Base-by-base conservation (phyloP, 768 basidiomycete species). In the Coprinopsis strossmayeri region DNA sequence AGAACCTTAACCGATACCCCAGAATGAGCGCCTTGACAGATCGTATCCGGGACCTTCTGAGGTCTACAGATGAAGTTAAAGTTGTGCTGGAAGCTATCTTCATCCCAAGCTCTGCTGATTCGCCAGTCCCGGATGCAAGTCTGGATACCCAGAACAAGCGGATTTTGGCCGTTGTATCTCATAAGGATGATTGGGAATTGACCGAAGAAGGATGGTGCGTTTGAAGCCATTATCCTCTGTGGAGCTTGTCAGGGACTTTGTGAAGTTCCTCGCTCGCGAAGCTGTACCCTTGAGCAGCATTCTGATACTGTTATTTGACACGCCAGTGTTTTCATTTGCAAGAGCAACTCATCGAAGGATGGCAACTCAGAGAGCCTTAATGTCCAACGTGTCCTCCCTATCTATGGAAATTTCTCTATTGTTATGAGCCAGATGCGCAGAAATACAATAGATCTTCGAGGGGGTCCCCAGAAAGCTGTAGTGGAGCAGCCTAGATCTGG, bases 161-260 rank as follows among this genome's bases (percentile, higher is more conserved):
- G 40, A 59, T 78, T 48, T 64, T 81, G 38, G 79, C 74, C 7
- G 66, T 82, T 13, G 63, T 83, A 18, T 64, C 71, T 1, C 81
- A 80, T 52, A 70, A 63, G 50, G 65, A 69, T 54, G 60, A 67
- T 45, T 62, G 63, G 55, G 63, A 64, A 43, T 61, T 65, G 17
- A 63, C 63, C n/a, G 79, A 81, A 53, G 71, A 81, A 58, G 81
- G 76, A 53, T 70, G 78, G 80, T 80, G 55, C 47, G 38, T 46
- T 34, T 13, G 25, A 45, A 38, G 17, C 30, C 15, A 15, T 7
- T 7, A 7, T 32, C 30, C 15, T 32, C 15, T 7, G 30, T 32
- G 30, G 9, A 15, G 9, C 15, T 38, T 38, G 35, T 38, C 35
- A 17, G 9, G 5, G 35, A 9, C 5, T 7, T 17, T 32, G 30